phyloP scores from a whole-genome alignment of 1,284 basidiomycete genomes.

The Pisolithus thermaeus region DNA sequence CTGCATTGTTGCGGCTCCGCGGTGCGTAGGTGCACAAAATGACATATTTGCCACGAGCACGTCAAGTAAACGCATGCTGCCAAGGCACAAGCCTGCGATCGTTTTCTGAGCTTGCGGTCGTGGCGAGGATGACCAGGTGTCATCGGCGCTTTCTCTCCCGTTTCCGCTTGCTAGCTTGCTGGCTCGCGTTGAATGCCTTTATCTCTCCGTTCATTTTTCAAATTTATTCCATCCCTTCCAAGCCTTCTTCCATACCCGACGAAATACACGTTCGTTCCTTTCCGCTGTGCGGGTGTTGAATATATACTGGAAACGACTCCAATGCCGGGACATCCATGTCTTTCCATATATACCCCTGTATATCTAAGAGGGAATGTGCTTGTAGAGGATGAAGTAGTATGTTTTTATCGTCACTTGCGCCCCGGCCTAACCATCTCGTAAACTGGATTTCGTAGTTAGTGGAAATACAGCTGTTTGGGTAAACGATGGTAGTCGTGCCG shows the following conservation, averaged over 20 bases:
- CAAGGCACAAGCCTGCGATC: not conserved
- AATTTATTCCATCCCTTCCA: no score
- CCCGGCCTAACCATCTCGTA: no score
- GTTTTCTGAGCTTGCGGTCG: not conserved
- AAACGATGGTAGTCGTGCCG: no score
- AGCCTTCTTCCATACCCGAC: not conserved
- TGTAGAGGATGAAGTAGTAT: no score
- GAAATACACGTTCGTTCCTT: not conserved
- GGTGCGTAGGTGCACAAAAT: constrained; percentile 19
- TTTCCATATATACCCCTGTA: not conserved
- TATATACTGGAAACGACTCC: not conserved
- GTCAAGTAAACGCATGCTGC: not conserved
- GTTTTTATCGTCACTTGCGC: no score
- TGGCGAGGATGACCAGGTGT: not conserved
- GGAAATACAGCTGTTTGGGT: no score
- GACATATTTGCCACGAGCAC: constrained; percentile 19
- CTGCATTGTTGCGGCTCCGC: not conserved
- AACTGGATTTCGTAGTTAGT: no score
- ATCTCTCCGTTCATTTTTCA: not conserved
- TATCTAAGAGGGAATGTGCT: not conserved
- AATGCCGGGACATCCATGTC: not conserved
- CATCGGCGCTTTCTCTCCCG: not conserved
- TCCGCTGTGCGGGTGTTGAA: not conserved
- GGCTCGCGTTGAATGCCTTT: not conserved
- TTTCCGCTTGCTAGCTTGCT: not conserved